Base-by-base conservation (phyloP, 75 land plant species). In the Cupressus sempervirens region DNA sequence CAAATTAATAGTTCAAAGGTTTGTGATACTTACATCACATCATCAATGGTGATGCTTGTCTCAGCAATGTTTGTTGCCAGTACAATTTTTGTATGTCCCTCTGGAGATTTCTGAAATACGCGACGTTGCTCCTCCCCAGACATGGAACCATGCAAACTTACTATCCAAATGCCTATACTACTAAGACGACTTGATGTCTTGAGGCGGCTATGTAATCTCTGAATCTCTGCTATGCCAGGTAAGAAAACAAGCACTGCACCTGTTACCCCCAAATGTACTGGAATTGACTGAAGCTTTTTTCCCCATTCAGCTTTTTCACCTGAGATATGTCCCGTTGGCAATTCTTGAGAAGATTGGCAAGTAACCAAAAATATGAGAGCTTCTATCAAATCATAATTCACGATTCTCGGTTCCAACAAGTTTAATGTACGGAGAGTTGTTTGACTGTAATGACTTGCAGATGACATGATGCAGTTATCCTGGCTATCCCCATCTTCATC, bases 21-120 rank as follows among this genome's bases (percentile, higher is more conserved):
- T 73, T 50, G 54, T 53, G 15, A 52, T 16, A 56, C 88, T 88
- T 87, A 86, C 89, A 88, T 70, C 34, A 86, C 73, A 86, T 86
- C 89, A 82, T 86, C 88, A 35, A 88, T 87, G 29, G 88, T 88
- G 41, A 88, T 86, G 67, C 88, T 87, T 18, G 88, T 87, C 73
- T 87, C 88, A 48, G 89, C 89, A 72, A 88, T 86, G 67, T 88
- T 87, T 52, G 89, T 88, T 83, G 89, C 84, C 58, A 88, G 72
- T 62, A 88, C 88, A 56, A 88, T 72, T 53, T 88, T 88, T 53
- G 88, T 82, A 34, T 83, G 85, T 18, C 88, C 88, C 12, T 46
- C 18, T 12, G 89, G 88, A 52, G 89, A 88, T 84, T 72, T 86
- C 67, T 34, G 48, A 43, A 88, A 88, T 45, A 88, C 89, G n/a